These are phyloP conservation scores for Neurospora pannonica DNA, from an alignment of 495 filamentous ascomycete species.

Conservation along the genomic window DNA sequence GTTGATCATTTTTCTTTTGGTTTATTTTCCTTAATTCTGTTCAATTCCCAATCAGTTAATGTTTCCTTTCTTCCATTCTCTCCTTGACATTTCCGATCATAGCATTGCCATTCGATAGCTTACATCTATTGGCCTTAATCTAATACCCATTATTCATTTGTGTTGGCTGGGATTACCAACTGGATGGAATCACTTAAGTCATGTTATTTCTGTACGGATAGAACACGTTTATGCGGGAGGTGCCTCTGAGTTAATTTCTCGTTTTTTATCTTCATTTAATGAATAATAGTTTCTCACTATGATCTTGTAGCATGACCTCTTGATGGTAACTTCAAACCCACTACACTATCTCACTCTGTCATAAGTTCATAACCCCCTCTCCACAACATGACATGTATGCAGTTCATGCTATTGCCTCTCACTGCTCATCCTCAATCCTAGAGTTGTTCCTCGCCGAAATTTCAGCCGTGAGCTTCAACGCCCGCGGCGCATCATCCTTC, in stretches of 20 bases:
- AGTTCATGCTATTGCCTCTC: neutral
- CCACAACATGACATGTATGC: neutral
- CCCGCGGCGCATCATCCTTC: slow-evolving; percentile 67
- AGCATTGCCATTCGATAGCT: neutral
- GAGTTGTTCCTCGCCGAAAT: slow-evolving; percentile 52
- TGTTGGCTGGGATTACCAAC: neutral
- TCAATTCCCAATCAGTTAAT: neutral
- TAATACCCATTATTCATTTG: neutral
- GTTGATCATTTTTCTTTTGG: too few species aligned
- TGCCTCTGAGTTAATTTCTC: neutral
- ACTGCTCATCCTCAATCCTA: slow-evolving; percentile 13
- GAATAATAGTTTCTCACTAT: neutral
- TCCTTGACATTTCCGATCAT: neutral
- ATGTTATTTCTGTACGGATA: neutral
- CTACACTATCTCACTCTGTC: neutral
- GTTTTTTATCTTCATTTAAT: neutral
- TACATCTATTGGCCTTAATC: neutral
- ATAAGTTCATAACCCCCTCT: neutral
- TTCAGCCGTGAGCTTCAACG: slow-evolving; percentile 61
- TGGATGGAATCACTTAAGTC: neutral
- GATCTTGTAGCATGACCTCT: neutral
- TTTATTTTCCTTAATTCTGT: neutral
- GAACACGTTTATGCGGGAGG: neutral
- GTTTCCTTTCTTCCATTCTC: neutral
- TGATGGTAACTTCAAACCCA: neutral